Evolutionary conservation across 202 grass and related monocot genomes (phyloP).

Genomic region (Bolboschoenoplectus hybrid): DNA sequence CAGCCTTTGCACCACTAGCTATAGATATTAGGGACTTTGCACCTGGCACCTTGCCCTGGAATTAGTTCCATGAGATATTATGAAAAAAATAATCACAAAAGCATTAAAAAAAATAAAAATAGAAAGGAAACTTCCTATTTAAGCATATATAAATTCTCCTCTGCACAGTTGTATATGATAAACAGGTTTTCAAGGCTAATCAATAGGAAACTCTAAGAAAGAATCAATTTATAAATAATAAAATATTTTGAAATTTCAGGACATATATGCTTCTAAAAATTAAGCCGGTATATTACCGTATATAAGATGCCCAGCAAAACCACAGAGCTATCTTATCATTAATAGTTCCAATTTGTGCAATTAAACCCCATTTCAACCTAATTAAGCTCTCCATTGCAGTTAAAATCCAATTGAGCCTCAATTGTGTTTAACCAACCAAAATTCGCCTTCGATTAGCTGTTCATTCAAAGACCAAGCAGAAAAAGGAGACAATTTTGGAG

Average conservation of each 20-base stretch:
- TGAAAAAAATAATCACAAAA: not conserved
- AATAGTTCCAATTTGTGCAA: not conserved
- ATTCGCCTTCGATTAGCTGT: not conserved
- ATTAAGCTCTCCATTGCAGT: not conserved
- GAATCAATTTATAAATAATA: not conserved
- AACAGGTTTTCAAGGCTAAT: not conserved
- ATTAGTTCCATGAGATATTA: conserved; percentile 5
- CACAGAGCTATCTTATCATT: not conserved
- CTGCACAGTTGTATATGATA: not conserved
- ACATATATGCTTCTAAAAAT: not conserved
- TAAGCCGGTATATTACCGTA: not conserved
- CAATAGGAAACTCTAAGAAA: not conserved
- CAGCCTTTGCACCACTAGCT: conserved; percentile 72
- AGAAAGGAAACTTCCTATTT: not conserved
- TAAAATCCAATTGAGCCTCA: not conserved
- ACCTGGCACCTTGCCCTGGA: conserved; percentile 69
- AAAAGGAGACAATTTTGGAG: not conserved
- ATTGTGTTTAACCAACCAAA: not conserved
- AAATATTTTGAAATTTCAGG: not conserved
- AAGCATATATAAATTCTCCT: not conserved
- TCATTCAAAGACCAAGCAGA: not conserved
- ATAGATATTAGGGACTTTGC: conserved; percentile 84
- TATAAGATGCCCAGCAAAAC: not conserved
- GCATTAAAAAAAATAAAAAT: conserved; percentile 7
- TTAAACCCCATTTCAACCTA: not conserved